phyloP scores from a whole-genome alignment of 257 asterid genomes.

The Nicotiana undulata region DNA sequence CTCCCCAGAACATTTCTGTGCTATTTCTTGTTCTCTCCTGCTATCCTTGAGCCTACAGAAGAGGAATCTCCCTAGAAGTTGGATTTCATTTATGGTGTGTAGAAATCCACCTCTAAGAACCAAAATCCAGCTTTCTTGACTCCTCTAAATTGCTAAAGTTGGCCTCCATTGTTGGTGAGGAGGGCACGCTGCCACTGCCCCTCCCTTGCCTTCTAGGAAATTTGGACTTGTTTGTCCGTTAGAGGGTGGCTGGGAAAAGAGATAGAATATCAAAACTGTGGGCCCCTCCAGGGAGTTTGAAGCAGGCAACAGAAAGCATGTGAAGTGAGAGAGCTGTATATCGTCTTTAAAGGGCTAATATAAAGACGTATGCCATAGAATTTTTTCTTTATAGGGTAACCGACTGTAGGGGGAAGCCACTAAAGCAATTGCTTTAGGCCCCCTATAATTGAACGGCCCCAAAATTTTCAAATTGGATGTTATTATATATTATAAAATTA shows the following conservation, averaged over 20 bases:
- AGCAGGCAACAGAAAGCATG: not conserved
- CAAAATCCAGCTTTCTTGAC: not conserved
- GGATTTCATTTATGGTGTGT: not conserved
- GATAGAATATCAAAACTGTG: not conserved
- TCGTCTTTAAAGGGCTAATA: not conserved
- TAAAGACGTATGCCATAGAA: not conserved
- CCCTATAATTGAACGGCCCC: no score
- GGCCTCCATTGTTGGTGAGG: not conserved
- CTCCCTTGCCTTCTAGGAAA: not conserved
- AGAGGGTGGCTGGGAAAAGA: not conserved
- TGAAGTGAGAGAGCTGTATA: not conserved
- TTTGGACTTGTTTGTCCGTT: not conserved
- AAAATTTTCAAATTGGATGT: no score
- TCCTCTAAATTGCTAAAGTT: not conserved
- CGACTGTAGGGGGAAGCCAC: no score
- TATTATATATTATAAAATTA: no score
- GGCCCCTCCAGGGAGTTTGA: not conserved
- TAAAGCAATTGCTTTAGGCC: no score
- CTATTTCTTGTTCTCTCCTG: not conserved
- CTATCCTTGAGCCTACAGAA: not conserved
- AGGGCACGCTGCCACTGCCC: not conserved
- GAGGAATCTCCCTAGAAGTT: not conserved
- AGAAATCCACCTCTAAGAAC: not conserved
- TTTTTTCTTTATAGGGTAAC: not conserved
- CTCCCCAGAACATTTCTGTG: not conserved